A percentile compares a stretch with the other conserved stretches of the same genome.
phyloP scores from a whole-genome alignment of 495 filamentous ascomycete genomes.

The Lentithecium fluviatile region DNA sequence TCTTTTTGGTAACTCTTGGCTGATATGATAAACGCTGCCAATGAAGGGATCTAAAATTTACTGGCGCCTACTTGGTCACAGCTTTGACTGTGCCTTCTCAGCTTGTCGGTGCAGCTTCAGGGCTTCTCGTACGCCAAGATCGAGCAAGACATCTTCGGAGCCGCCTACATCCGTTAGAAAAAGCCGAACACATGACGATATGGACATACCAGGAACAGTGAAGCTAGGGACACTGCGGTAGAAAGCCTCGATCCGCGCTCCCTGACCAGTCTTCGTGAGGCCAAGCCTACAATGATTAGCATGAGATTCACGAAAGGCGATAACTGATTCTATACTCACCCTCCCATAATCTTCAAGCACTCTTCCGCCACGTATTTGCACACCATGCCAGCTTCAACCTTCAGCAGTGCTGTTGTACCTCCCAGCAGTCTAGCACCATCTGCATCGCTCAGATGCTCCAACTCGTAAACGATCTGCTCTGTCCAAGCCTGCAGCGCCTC shows the following conservation, averaged over 20 bases:
- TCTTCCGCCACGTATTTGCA: conserved; percentile 32
- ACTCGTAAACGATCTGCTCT: conserved; percentile 35
- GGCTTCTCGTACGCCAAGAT: conserved; percentile 8
- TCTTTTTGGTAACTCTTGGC: no score
- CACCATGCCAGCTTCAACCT: conserved; percentile 29
- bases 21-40: no score
- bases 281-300: neutral
- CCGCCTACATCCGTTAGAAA: conserved; percentile 7
- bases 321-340: no score
- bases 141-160: conserved; percentile 29
- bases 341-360: conserved; percentile 36
- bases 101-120: no score
- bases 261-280: conserved; percentile 29
- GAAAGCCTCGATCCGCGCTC: conserved; percentile 26
- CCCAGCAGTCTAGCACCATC: conserved; percentile 27
- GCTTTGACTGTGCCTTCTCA: no score
- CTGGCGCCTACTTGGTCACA: no score
- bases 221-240: conserved; percentile 22
- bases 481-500: conserved; percentile 36
- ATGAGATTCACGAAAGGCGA: no score
- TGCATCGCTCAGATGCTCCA: conserved; percentile 30
- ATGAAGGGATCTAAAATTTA: no score
- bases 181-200: neutral
- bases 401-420: conserved; percentile 26
- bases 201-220: conserved; percentile 20